Percentiles rank a stretch among this genome's conserved stretches.
Evolutionary conservation across 73 alveolate species (phyloP).

Genomic region (Stentor roeselii): DNA sequence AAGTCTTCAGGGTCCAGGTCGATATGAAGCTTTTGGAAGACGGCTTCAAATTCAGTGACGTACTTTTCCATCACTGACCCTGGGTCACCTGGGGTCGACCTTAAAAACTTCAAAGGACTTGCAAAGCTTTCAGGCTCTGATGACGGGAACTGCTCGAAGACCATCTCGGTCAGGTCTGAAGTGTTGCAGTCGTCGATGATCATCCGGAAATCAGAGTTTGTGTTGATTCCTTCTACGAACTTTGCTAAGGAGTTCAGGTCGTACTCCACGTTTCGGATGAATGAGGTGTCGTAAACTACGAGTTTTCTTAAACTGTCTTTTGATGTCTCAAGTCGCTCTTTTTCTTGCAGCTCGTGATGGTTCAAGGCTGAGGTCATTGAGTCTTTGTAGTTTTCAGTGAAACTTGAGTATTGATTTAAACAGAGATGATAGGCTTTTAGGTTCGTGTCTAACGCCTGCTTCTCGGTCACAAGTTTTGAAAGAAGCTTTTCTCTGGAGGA

Average conservation of each 20-base stretch:
- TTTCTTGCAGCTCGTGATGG: conserved; percentile 24
- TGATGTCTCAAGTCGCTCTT: background rate
- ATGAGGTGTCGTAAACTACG: conserved; percentile 32
- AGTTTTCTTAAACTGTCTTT: conserved; percentile 35
- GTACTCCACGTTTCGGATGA: conserved; percentile 19
- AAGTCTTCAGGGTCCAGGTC: background rate
- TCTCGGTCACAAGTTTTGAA: background rate
- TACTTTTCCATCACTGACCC: background rate
- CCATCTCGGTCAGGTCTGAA: background rate
- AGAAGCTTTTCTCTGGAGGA: background rate
- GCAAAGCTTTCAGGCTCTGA: background rate
- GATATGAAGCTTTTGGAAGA: too few relatives aligned
- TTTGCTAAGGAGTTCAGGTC: conserved; percentile 26
- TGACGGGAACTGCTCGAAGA: conserved; percentile 9
- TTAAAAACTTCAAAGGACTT: background rate
- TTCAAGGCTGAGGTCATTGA: background rate
- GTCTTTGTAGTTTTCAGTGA: background rate
- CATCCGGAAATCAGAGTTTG: background rate
- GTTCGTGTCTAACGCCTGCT: background rate
- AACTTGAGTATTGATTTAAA: background rate
- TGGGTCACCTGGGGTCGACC: background rate
- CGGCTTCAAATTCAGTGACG: background rate
- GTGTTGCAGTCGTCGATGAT: background rate
- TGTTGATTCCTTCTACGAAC: background rate
- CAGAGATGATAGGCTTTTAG: background rate